These are phyloP conservation scores for Cubamyces lactineus DNA, from an alignment of 768 basidiomycete species.

Conservation along the genomic window DNA sequence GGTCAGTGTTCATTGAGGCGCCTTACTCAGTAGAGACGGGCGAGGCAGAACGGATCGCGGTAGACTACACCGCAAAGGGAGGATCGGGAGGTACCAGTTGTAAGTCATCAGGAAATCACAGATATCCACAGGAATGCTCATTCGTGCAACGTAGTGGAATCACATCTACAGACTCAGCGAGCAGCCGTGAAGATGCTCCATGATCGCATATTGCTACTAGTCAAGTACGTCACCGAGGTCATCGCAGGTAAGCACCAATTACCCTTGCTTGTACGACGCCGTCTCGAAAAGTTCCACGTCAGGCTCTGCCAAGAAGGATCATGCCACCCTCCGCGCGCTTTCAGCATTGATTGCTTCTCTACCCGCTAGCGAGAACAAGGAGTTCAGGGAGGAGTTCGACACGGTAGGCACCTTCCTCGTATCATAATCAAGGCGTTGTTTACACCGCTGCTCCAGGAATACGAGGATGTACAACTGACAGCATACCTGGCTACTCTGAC, in stretches of 20 bases:
- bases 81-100: slow-evolving; percentile 81
- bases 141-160: slow-evolving; percentile 64
- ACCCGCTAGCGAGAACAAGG: slow-evolving; percentile 81
- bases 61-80: slow-evolving; percentile 91
- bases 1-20: slow-evolving; percentile 82
- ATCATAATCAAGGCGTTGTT: slow-evolving; percentile 1
- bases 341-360: slow-evolving; percentile 86
- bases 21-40: slow-evolving; percentile 93
- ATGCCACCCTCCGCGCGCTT: slow-evolving; percentile 80
- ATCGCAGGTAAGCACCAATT: slow-evolving; percentile 60
- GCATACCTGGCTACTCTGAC: slow-evolving; percentile 87
- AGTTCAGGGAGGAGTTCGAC: slow-evolving; percentile 87
- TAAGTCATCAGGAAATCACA: slow-evolving; percentile 45
- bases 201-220: slow-evolving; percentile 83
- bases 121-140: not conserved
- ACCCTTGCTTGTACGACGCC: not conserved
- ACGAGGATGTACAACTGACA: slow-evolving; percentile 93
- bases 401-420: slow-evolving; percentile 53
- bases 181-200: slow-evolving; percentile 97
- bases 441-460: slow-evolving; percentile 62
- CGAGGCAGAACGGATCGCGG: slow-evolving; percentile 97
- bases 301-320: slow-evolving; percentile 80
- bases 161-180: slow-evolving; percentile 87
- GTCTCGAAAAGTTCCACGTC: not conserved
- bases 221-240: slow-evolving; percentile 83